Conservation (phyloP, 495 filamentous ascomycete genomes). For the Penicillium verhagenii region DNA sequence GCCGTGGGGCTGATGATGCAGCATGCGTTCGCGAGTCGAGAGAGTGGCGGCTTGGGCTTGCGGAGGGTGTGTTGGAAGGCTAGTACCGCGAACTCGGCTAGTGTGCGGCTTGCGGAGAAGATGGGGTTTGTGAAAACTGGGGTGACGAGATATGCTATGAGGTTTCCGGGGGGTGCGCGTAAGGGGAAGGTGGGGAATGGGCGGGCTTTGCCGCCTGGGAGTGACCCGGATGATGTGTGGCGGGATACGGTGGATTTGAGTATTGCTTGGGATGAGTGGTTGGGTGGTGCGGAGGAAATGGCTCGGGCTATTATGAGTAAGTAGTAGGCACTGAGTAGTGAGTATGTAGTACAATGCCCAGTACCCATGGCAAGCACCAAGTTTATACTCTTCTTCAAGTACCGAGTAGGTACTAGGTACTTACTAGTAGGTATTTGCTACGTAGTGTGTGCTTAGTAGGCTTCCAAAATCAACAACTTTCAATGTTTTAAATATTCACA, state of each 20-base stretch:
- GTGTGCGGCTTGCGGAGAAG: conserved; percentile 17
- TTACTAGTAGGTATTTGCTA: no score
- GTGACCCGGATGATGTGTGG: conserved; percentile 21
- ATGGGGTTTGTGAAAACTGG: conserved; percentile 22
- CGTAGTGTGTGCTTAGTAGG: no score
- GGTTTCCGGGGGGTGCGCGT: conserved; percentile 16
- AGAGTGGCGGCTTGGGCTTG: conserved; percentile 18
- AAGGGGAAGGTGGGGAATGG: conserved; percentile 23
- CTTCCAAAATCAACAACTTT: no score
- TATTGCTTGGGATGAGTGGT: conserved; percentile 24
- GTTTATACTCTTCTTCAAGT: no score
- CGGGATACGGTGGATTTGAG: conserved; percentile 18
- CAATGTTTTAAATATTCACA: no score
- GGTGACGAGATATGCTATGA: conserved; percentile 19
- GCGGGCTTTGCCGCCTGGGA: conserved; percentile 10
- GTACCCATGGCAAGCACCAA: no score
- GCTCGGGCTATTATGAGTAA: conserved; percentile 3
- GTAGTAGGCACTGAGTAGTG: no score
- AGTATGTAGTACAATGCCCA: no score
- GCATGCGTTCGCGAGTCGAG: conserved; percentile 6
- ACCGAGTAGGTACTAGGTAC: no score
- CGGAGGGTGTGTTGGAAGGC: conserved; percentile 18
- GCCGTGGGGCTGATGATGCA: conserved; percentile 19
- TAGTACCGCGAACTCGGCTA: conserved; percentile 18
- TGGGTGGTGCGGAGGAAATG: conserved; percentile 4